Conservation (phyloP, 306 rosid genomes). For the Sphenostylis stenocarpa region DNA sequence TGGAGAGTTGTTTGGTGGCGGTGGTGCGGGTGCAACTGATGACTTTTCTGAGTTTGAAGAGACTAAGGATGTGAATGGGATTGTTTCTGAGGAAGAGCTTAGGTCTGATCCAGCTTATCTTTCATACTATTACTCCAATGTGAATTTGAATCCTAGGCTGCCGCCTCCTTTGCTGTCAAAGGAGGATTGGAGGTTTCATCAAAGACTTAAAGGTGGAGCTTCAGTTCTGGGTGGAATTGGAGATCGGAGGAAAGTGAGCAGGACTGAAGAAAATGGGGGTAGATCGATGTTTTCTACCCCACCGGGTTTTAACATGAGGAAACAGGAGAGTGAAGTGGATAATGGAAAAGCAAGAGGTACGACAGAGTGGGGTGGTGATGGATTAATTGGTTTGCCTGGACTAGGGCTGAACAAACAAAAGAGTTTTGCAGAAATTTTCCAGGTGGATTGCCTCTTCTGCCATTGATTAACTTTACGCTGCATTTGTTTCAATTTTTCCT, state of each 20-base stretch:
- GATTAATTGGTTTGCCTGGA: slow-evolving; percentile 83
- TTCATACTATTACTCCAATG: slow-evolving; percentile 75
- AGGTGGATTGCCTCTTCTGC: slow-evolving; percentile 55
- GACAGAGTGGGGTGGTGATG: slow-evolving; percentile 75
- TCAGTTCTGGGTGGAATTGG: slow-evolving; percentile 83
- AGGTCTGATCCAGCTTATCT: slow-evolving; percentile 94
- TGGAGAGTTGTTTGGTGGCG: slow-evolving; percentile 64
- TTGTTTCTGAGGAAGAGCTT: slow-evolving; percentile 78
- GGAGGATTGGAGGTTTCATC: slow-evolving; percentile 86
- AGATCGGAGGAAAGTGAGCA: slow-evolving; percentile 69
- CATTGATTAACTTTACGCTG: background rate
- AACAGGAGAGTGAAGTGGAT: slow-evolving; percentile 57
- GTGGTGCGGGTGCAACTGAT: background rate
- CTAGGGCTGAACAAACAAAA: slow-evolving; percentile 86
- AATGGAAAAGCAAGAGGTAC: slow-evolving; percentile 57
- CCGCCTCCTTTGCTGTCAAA: slow-evolving; percentile 87
- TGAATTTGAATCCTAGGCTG: slow-evolving; percentile 81
- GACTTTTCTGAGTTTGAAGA: slow-evolving; percentile 51
- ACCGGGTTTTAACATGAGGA: slow-evolving; percentile 69
- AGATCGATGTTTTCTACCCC: slow-evolving; percentile 68
- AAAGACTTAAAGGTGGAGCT: slow-evolving; percentile 71
- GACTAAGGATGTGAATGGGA: slow-evolving; percentile 60
- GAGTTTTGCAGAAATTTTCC: slow-evolving; percentile 91
- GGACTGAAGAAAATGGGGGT: slow-evolving; percentile 56
- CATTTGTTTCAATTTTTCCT: background rate